These are phyloP conservation scores for Smallanthus sonchifolius DNA, from an alignment of 129 eudicot genomes.

Conservation along the genomic window DNA sequence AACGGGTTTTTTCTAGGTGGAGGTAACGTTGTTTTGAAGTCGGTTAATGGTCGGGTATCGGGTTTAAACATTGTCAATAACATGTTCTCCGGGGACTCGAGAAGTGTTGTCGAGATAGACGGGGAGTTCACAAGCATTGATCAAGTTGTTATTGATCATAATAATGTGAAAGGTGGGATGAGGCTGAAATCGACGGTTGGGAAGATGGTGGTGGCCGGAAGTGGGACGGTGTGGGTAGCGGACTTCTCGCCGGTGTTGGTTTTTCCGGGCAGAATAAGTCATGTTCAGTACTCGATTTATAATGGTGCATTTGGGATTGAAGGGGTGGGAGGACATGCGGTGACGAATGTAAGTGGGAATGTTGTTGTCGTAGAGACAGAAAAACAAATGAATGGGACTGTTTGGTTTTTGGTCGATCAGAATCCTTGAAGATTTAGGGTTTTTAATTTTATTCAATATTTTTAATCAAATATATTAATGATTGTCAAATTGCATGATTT, in stretches of 20 bases:
- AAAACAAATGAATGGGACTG: slow-evolving; percentile 42
- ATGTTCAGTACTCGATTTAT: slow-evolving; percentile 59
- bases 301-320: slow-evolving; percentile 19
- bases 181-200: slow-evolving; percentile 52
- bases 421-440: slow-evolving; percentile 16
- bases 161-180: slow-evolving; percentile 71
- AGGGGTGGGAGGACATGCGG: slow-evolving; percentile 45
- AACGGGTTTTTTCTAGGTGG: slow-evolving; percentile 72
- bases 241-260: slow-evolving; percentile 50
- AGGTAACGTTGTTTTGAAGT: slow-evolving; percentile 53
- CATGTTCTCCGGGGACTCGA: slow-evolving; percentile 48
- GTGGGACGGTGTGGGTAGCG: slow-evolving; percentile 64
- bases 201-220: slow-evolving; percentile 49
- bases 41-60: slow-evolving; percentile 46
- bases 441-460: neutral
- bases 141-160: slow-evolving; percentile 59
- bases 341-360: slow-evolving; percentile 53
- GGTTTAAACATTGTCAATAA: slow-evolving; percentile 55
- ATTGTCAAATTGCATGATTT: neutral
- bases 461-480: neutral
- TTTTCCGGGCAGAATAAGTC: slow-evolving; percentile 60
- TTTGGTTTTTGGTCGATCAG: slow-evolving; percentile 65
- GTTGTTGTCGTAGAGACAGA: slow-evolving; percentile 63
- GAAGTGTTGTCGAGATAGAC: slow-evolving; percentile 39
- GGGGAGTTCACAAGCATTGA: slow-evolving; percentile 53